A percentile compares a stretch with the other conserved stretches of the same genome.
Conservation (phyloP, 176 grass and related monocot genomes). For the Eleusine coracana region DNA sequence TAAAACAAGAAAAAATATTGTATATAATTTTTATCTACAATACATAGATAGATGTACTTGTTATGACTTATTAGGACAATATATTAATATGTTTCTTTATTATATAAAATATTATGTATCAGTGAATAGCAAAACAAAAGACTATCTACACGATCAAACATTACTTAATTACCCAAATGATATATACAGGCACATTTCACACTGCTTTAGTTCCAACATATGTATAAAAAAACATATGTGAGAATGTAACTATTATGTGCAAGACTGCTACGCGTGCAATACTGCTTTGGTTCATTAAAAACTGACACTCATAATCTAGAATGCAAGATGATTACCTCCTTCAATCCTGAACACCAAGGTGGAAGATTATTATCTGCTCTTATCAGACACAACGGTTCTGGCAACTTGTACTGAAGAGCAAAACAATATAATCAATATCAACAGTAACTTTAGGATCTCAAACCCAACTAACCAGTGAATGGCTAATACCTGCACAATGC, state of each 20-base stretch:
- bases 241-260: neutral
- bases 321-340: conserved; percentile 64
- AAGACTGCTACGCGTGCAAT: neutral
- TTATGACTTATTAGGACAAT: neutral
- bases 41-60: neutral
- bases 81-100: too few species aligned
- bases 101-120: neutral
- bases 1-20: neutral
- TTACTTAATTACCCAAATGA: neutral
- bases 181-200: neutral
- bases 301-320: neutral
- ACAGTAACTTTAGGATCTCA: conserved; percentile 20
- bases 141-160: neutral
- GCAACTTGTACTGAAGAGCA: conserved; percentile 86
- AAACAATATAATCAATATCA: conserved; percentile 22
- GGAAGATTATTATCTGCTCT: conserved; percentile 93
- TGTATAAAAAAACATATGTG: neutral
- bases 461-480: neutral
- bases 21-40: neutral
- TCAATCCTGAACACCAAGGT: conserved; percentile 81
- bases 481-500: neutral
- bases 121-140: neutral
- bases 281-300: conserved; percentile 16
- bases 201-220: neutral
- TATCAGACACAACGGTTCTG: conserved; percentile 72